Percentiles rank a stretch among this genome's conserved stretches.
These are phyloP conservation scores for Tilletia caries DNA, from an alignment of 1,284 basidiomycete genomes.

Conservation along the genomic window DNA sequence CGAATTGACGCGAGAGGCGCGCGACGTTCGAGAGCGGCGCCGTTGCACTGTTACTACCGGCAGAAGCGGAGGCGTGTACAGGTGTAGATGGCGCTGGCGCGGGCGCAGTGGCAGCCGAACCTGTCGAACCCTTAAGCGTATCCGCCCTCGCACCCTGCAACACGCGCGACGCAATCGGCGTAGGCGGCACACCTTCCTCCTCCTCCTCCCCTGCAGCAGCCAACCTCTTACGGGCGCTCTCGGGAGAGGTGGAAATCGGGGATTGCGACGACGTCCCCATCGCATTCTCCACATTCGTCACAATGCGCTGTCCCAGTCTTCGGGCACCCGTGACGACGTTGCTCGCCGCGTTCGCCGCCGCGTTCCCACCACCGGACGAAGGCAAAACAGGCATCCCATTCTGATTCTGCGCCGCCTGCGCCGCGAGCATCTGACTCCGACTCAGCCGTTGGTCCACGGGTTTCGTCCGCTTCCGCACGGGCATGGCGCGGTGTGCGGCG, in stretches of 20 bases:
- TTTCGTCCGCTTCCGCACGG: constrained; percentile 77
- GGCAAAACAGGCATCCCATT: constrained; percentile 27
- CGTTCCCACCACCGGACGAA: constrained; percentile 10
- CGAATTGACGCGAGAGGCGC: constrained; percentile 37
- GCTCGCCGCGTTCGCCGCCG: constrained; percentile 59
- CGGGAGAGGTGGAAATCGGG: constrained; percentile 53
- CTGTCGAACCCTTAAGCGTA: not conserved
- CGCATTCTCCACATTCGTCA: constrained; percentile 30
- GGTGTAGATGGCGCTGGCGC: not conserved
- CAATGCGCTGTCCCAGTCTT: not conserved
- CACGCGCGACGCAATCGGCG: constrained; percentile 42
- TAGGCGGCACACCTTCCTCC: constrained; percentile 17
- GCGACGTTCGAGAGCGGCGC: constrained; percentile 39
- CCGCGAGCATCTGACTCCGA: constrained; percentile 34
- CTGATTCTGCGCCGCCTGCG: constrained; percentile 28
- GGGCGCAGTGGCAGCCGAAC: not conserved
- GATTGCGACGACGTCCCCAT: constrained; percentile 56
- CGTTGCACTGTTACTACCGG: no score
- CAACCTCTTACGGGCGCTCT: constrained; percentile 19
- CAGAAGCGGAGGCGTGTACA: not conserved
- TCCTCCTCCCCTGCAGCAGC: constrained; percentile 30
- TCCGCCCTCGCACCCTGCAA: not conserved
- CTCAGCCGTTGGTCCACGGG: constrained; percentile 70
- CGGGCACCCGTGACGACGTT: constrained; percentile 51
- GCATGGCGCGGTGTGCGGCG: constrained; percentile 61